Evolutionary conservation across 192 early-diverging fungal genomes (phyloP), one percentile per base, ranked within the genome.

Genomic region (Coemansia sp.): DNA sequence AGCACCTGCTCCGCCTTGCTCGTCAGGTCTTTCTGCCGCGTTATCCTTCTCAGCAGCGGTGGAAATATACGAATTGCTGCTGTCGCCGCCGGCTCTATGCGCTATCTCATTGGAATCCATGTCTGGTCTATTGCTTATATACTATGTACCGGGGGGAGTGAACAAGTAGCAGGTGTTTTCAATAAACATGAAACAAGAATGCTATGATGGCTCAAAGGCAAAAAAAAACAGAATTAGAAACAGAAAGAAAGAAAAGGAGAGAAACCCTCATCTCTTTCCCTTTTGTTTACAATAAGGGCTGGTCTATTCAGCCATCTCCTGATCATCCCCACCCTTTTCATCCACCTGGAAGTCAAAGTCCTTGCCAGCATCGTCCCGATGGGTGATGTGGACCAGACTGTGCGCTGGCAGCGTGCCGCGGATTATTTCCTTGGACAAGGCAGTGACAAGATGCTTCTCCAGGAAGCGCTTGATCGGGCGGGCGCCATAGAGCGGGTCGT

Each of bases 401-500:
- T 86, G 80, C 39, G 92, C 89, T 5, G 70, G 63, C 49, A 95
- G 72, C 44, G 85, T 80, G 23, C 90, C 90, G 9, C 78, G 75
- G 44, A 95, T 71, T 50, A 95, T 75, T 77, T 92, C 72, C 53
- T 86, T 86, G 7, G 90, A 89, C 15, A 96, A 81, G 59, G 89
- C 83, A n/a, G 94, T 96, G 57, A 92, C 93, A 15, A 96, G 75
- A 58, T 89, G 84, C 71, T 89, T 86, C 74, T 99, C 94, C 56
- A 99, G 84, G 71, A 92, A 92, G 61, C 98, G 89, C 61, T 90
- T 87, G 23, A 99, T 76, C 6, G 98, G 98, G 15, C 98, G 86
- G 6, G 96, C 98, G 69, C 98, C 98, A 78, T 95, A 99, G 9
- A 90, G 79, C 32, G 95, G 96, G 79, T 97, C 93, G 71, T 98